Base-by-base conservation (phyloP, 2,329 filamentous ascomycete genomes). In the Hypoxylon sp. region DNA sequence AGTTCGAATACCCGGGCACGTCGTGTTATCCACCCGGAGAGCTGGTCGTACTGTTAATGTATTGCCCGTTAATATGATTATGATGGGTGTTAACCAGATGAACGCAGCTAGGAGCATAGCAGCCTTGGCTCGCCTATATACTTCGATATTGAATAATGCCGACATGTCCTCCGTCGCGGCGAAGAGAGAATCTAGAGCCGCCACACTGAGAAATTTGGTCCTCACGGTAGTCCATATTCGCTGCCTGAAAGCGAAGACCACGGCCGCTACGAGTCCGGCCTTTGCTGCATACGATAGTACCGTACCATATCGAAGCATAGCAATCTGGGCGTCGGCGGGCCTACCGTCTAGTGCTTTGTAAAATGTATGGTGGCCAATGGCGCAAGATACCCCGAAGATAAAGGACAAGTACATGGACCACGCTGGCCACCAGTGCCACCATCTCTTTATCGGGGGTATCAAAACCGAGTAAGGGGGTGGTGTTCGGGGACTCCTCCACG, bases 281-380 rank as follows among this genome's bases (percentile, higher is more conserved):
- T 81, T 81, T 2, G 79, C 72, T 12, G 74, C 77, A 37, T 79
- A 81, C 2, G 80, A 77, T 46, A 81, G 68, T 1, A 79, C 67
- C 1, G 78, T 78, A 2, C 80, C 80, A 58, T 79, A 79, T 5
- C 80, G 75, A 61, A 79, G 73, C 79, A 79, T 81, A 32, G 73
- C 55, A 16, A 80, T 56, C 65, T 81, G 80, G 25, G 77, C 70
- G 61, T 72, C 68, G 2, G 78, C 78, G 1, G 72, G 70, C 43
- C 71, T 71, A 7, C 76, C 78, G 54, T 80, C 55, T 8, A 81
- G 70, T 1, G 69, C 63, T 5, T 63, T 61, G 67, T 81, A 81
- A 67, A 78, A 81, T 34, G 76, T 55, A 63, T 81, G 79, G 60
- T 81, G 80, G 11, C 74, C 76, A 16, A 77, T 52, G 14, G 80